Percentiles rank a stretch among this genome's conserved stretches.
Conservation (phyloP, 1,139 yeast species). For the Debaryomycetaceae sp. region DNA sequence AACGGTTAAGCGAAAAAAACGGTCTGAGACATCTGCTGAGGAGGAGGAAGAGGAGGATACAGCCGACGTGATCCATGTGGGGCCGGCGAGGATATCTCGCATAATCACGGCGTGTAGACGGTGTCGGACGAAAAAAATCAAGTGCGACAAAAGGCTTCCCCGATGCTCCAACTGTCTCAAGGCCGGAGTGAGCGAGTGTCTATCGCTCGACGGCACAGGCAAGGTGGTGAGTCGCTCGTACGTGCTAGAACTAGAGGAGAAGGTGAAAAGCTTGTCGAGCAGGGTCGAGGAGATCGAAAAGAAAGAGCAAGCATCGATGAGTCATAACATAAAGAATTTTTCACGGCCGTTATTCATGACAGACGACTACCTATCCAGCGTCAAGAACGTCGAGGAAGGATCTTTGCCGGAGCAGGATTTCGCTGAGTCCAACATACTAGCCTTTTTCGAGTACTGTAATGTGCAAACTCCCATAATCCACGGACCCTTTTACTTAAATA, state of each 20-base stretch:
- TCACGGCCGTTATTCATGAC: slow-evolving; percentile 6
- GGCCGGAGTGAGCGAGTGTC: slow-evolving; percentile 5
- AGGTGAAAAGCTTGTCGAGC: slow-evolving; percentile 9
- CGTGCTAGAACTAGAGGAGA: slow-evolving; percentile 8
- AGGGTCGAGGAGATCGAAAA: slow-evolving; percentile 11
- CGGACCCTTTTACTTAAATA: slow-evolving; percentile 8
- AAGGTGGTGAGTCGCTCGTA: slow-evolving; percentile 1
- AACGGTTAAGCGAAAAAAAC: background rate
- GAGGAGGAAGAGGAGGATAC: background rate
- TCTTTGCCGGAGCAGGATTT: slow-evolving; percentile 5
- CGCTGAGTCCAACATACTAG: slow-evolving; percentile 7
- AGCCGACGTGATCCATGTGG: background rate
- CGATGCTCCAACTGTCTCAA: slow-evolving; percentile 10
- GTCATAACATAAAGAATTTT: slow-evolving; percentile 2
- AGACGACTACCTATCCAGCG: slow-evolving; percentile 1
- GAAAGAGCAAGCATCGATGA: background rate
- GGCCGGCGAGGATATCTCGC: slow-evolving; percentile 4
- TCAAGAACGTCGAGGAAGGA: background rate
- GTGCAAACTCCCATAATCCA: slow-evolving; percentile 12
- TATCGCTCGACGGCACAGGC: slow-evolving; percentile 11
- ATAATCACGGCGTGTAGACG: slow-evolving; percentile 12
- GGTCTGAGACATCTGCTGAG: background rate
- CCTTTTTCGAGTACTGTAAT: slow-evolving; percentile 7
- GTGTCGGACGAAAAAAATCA: slow-evolving; percentile 10
- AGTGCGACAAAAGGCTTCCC: slow-evolving; percentile 11